Evolutionary conservation across 1,139 yeast genomes (phyloP).

Genomic region (Scheffersomyces titani): DNA sequence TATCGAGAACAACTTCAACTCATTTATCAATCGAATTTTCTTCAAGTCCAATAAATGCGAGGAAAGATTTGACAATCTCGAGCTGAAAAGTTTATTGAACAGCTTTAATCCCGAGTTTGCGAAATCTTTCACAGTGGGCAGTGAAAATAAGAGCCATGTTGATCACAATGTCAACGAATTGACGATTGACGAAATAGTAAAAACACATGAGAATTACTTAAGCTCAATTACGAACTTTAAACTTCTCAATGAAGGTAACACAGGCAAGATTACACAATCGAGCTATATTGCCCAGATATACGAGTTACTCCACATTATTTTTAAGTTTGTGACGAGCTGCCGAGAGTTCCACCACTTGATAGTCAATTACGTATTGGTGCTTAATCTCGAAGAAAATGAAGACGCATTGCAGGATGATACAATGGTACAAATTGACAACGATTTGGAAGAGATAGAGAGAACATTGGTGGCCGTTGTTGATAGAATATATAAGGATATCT

Average conservation of each 20-base stretch:
- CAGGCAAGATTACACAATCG: conserved; percentile 42
- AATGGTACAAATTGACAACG: conserved; percentile 18
- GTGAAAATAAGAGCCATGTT: conserved; percentile 7
- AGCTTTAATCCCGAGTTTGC: conserved; percentile 13
- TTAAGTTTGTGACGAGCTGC: conserved; percentile 45
- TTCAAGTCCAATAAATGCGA: conserved; percentile 16
- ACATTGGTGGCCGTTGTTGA: conserved; percentile 26
- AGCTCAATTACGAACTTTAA: conserved; percentile 39
- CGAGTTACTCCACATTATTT: conserved; percentile 39
- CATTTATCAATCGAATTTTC: conserved; percentile 24
- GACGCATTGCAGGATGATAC: conserved; percentile 6
- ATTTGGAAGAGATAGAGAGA: conserved; percentile 26
- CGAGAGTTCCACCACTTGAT: conserved; percentile 43
- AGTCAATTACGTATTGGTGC: conserved; percentile 24
- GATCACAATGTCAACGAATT: conserved; percentile 19
- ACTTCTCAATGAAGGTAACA: conserved; percentile 32
- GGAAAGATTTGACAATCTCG: conserved; percentile 8
- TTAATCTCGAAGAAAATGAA: conserved; percentile 24
- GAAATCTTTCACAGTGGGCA: conserved; percentile 8
- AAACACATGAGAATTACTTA: conserved; percentile 43
- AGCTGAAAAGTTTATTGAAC: conserved; percentile 13
- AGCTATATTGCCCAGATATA: conserved; percentile 50
- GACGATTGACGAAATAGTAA: conserved; percentile 51
- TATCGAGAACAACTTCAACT: conserved; percentile 44
- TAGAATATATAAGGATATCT: conserved; percentile 27